Evolutionary conservation across 1,284 basidiomycete species (phyloP).

Genomic region (Golubevia pallescens): DNA sequence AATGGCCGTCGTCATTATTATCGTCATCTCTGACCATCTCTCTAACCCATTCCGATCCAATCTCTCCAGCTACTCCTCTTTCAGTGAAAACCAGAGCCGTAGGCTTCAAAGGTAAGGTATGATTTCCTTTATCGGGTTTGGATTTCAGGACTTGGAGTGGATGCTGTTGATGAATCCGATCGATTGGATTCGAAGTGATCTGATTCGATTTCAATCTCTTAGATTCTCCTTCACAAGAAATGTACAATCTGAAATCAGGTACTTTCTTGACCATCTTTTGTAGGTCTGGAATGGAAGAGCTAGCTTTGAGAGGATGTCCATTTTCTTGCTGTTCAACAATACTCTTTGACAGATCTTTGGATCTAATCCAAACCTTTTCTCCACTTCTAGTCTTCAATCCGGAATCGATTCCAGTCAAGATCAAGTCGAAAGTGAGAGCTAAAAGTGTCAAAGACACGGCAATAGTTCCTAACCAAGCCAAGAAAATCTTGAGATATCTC

Average conservation of each 20-base stretch:
- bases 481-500: conserved; percentile 24
- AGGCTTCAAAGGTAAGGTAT: conserved; percentile 12
- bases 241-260: conserved; percentile 9
- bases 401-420: conserved; percentile 33
- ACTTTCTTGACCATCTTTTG: background rate
- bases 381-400: conserved; percentile 17
- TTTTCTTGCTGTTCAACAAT: background rate
- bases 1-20: conserved; percentile 32
- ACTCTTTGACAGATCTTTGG: background rate
- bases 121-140: conserved; percentile 5
- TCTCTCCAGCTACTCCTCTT: conserved; percentile 28
- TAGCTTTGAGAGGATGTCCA: conserved; percentile 2
- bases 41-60: conserved; percentile 32
- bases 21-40: conserved; percentile 29
- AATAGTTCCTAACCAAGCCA: conserved; percentile 22
- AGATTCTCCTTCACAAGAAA: conserved; percentile 19
- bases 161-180: conserved; percentile 23
- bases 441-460: conserved; percentile 19
- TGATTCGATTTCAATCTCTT: conserved; percentile 19
- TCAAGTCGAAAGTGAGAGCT: conserved; percentile 25
- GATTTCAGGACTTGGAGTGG: conserved; percentile 10
- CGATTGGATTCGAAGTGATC: conserved; percentile 26
- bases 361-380: background rate
- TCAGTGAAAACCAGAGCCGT: conserved; percentile 46
- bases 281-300: no score